Conservation (phyloP, 1,139 yeast species). For the Pichia sp. region DNA sequence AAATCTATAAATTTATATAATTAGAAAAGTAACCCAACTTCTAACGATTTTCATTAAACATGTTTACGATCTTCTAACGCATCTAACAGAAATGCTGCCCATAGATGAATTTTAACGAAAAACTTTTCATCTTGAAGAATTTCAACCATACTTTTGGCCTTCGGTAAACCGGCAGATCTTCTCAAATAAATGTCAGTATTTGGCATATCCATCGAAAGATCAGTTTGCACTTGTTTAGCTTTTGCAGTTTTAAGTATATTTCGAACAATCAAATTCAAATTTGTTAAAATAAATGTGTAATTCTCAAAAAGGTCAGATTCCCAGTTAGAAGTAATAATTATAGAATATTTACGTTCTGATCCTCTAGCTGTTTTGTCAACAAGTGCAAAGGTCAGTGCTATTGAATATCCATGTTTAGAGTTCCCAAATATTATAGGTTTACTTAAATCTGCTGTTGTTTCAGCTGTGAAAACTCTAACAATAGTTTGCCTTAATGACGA, state of each 20-base stretch:
- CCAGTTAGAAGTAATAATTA: slow-evolving; percentile 55
- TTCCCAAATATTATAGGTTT: slow-evolving; percentile 73
- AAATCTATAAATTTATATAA: too few species aligned
- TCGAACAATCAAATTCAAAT: slow-evolving; percentile 30
- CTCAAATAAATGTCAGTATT: slow-evolving; percentile 52
- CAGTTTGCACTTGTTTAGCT: background rate
- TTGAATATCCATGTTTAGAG: slow-evolving; percentile 57
- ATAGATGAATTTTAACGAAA: slow-evolving; percentile 59
- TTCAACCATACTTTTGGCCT: slow-evolving; percentile 54
- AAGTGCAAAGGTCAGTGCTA: slow-evolving; percentile 60
- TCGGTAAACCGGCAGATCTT: slow-evolving; percentile 40
- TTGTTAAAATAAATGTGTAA: slow-evolving; percentile 52
- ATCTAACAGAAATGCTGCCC: slow-evolving; percentile 49
- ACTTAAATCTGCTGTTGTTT: slow-evolving; percentile 58
- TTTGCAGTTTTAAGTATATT: slow-evolving; percentile 5
- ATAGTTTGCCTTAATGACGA: slow-evolving; percentile 54
- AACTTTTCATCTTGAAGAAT: slow-evolving; percentile 53
- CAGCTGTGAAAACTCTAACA: slow-evolving; percentile 65
- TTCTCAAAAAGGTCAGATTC: slow-evolving; percentile 47
- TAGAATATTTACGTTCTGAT: slow-evolving; percentile 64
- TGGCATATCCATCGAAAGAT: slow-evolving; percentile 22
- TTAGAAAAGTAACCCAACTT: too few species aligned
- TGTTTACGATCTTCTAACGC: slow-evolving; percentile 14
- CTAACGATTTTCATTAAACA: background rate
- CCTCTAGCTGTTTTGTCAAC: slow-evolving; percentile 72